phyloP scores from a whole-genome alignment of 495 filamentous ascomycete species.

The Podospora sp. region DNA sequence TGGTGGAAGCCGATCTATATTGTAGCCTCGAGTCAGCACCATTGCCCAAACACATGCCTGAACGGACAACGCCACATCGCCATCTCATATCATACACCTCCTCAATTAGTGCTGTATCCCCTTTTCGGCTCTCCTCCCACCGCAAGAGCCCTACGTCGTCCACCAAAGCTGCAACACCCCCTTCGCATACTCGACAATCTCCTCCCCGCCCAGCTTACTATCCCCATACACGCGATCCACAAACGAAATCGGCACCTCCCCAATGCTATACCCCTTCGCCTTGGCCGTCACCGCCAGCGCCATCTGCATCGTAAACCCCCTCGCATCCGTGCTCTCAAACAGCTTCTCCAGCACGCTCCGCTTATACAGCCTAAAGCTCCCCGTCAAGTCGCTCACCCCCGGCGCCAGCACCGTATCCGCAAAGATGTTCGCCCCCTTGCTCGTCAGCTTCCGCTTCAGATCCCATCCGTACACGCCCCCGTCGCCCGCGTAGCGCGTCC shows the following conservation, averaged over 20 bases:
- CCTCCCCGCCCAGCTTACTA: conserved; percentile 88
- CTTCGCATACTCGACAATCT: conserved; percentile 98
- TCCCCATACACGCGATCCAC: conserved; percentile 95
- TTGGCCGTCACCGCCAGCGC: conserved; percentile 85
- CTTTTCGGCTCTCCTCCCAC: background rate
- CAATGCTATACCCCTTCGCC: conserved; percentile 85
- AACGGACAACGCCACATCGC: conserved; percentile 28
- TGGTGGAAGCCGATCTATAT: background rate
- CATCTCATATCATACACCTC: conserved; percentile 12
- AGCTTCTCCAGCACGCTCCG: conserved; percentile 85
- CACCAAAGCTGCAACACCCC: conserved; percentile 85
- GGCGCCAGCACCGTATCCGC: conserved; percentile 92
- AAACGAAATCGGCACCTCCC: conserved; percentile 93
- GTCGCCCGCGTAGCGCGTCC: conserved; percentile 86
- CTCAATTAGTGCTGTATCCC: background rate
- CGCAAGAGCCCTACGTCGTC: conserved; percentile 38
- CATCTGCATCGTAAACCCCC: conserved; percentile 99
- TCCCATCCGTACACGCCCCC: conserved; percentile 98
- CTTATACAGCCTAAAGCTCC: conserved; percentile 94
- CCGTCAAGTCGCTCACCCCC: conserved; percentile 95
- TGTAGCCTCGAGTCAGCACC: background rate
- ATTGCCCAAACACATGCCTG: conserved; percentile 1
- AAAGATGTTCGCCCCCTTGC: conserved; percentile 89
- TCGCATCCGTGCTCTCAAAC: conserved; percentile 84
- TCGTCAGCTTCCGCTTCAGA: conserved; percentile 91